Percentiles rank a stretch among this genome's conserved stretches.
Evolutionary conservation across 2,329 filamentous ascomycete species (phyloP).

Genomic region (Massarina eburnea): DNA sequence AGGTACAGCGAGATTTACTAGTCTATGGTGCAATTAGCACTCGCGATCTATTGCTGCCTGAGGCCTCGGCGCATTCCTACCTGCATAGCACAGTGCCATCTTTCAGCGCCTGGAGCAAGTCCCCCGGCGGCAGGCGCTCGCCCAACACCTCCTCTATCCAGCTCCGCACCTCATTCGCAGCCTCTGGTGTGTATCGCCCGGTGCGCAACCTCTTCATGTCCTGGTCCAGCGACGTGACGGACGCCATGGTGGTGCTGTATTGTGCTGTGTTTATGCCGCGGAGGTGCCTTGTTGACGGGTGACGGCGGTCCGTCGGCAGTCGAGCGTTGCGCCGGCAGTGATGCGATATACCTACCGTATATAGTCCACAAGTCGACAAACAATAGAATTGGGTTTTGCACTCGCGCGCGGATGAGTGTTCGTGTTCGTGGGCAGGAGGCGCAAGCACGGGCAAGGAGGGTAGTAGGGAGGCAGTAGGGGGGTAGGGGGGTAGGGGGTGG

Average conservation of each 20-base stretch:
- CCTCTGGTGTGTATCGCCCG: constrained; percentile 88
- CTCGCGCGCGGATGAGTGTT: too few species aligned
- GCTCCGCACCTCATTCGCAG: constrained; percentile 77
- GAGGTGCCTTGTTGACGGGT: constrained; percentile 3
- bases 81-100: constrained; percentile 93
- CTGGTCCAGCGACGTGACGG: constrained; percentile 89
- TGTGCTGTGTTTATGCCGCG: constrained; percentile 13
- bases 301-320: neutral
- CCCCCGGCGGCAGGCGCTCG: constrained; percentile 68
- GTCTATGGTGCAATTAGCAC: constrained; percentile 52
- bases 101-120: constrained; percentile 83
- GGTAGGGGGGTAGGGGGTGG: too few species aligned
- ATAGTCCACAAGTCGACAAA: too few species aligned
- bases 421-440: too few species aligned
- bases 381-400: too few species aligned
- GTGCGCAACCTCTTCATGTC: constrained; percentile 92
- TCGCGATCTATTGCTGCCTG: neutral
- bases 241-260: constrained; percentile 67
- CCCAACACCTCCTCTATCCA: constrained; percentile 87
- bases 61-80: constrained; percentile 54
- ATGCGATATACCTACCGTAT: constrained; percentile 5
- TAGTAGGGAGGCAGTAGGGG: too few species aligned
- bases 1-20: constrained; percentile 78
- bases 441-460: too few species aligned
- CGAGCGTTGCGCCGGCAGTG: neutral